phyloP scores from a whole-genome alignment of 2,329 filamentous ascomycete species.

The Ophiosphaerella narmari region DNA sequence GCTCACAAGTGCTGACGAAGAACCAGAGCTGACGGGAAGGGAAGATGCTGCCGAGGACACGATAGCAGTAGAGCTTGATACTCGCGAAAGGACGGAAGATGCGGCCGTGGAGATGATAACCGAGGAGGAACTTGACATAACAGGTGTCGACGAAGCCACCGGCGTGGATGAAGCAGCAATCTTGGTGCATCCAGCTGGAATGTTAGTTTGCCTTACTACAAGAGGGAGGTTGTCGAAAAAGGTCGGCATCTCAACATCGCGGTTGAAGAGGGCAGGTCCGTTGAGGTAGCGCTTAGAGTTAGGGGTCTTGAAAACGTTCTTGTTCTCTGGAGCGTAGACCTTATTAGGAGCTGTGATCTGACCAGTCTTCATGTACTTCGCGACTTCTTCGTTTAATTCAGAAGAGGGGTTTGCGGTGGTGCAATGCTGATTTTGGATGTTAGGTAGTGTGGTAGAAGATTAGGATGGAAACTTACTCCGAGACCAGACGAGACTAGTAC shows the following conservation, averaged over 20 bases:
- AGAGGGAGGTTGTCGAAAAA: not conserved
- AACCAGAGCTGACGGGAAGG: not conserved
- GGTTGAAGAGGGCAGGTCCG: not conserved
- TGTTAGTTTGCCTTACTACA: not conserved
- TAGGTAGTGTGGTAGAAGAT: not conserved
- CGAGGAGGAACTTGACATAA: not conserved
- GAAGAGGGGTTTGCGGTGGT: not conserved
- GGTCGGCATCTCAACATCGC: not conserved
- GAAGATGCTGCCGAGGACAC: not conserved
- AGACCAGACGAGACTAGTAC: conserved; percentile 1
- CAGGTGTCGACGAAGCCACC: not conserved
- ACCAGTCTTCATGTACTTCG: not conserved
- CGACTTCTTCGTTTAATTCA: not conserved
- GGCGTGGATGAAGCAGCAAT: conserved; percentile 1
- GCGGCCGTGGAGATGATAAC: not conserved
- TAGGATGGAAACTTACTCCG: not conserved
- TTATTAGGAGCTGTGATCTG: not conserved
- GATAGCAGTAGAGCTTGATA: not conserved
- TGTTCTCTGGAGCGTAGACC: not conserved
- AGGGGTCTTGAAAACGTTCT: not conserved
- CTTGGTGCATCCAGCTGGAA: conserved; percentile 3
- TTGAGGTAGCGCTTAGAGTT: not conserved
- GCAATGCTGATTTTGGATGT: not conserved
- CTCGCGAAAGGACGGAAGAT: not conserved
- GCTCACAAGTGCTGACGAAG: not conserved